phyloP scores from a whole-genome alignment of 805 yeast genomes.

The Ogataea ganodermae region DNA sequence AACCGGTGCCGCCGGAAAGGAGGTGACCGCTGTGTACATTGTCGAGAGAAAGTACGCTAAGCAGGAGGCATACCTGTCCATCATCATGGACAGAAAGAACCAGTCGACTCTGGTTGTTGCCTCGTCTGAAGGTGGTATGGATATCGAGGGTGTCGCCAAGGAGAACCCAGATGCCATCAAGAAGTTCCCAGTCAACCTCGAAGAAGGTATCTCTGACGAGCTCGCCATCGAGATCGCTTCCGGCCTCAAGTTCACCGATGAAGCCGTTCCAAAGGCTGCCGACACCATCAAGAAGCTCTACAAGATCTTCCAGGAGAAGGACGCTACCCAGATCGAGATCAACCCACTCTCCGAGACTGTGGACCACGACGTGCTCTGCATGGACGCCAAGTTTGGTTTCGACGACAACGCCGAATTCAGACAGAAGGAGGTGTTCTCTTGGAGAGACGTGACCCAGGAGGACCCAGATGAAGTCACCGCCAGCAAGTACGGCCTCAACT shows the following conservation, averaged over 20 bases:
- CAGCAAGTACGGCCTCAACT: slow-evolving; percentile 84
- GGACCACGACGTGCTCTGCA: slow-evolving; percentile 88
- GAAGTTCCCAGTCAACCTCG: slow-evolving; percentile 77
- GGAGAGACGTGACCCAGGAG: slow-evolving; percentile 98
- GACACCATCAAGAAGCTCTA: slow-evolving; percentile 82
- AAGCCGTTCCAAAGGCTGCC: slow-evolving; percentile 84
- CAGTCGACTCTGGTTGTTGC: slow-evolving; percentile 94
- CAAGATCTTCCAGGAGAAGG: slow-evolving; percentile 86
- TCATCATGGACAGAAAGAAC: slow-evolving; percentile 89
- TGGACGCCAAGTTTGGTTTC: slow-evolving; percentile 98
- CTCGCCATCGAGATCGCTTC: slow-evolving; percentile 77
- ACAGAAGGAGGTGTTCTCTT: slow-evolving; percentile 89
- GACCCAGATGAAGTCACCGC: slow-evolving; percentile 97
- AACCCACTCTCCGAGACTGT: slow-evolving; percentile 95
- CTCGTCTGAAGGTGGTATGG: slow-evolving; percentile 99
- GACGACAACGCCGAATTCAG: slow-evolving; percentile 96
- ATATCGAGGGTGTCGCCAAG: slow-evolving; percentile 97
- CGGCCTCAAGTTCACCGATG: slow-evolving; percentile 76
- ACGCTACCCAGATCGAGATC: slow-evolving; percentile 97
- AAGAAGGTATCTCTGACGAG: slow-evolving; percentile 76
- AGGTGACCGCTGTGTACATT: slow-evolving; percentile 92
- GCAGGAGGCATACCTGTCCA: slow-evolving; percentile 94
- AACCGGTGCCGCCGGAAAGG: slow-evolving; percentile 96
- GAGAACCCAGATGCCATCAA: slow-evolving; percentile 89
- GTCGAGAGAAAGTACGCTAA: slow-evolving; percentile 93